phyloP scores from a whole-genome alignment of 2,329 filamentous ascomycete genomes.

The Talaromyces amestolkiae region DNA sequence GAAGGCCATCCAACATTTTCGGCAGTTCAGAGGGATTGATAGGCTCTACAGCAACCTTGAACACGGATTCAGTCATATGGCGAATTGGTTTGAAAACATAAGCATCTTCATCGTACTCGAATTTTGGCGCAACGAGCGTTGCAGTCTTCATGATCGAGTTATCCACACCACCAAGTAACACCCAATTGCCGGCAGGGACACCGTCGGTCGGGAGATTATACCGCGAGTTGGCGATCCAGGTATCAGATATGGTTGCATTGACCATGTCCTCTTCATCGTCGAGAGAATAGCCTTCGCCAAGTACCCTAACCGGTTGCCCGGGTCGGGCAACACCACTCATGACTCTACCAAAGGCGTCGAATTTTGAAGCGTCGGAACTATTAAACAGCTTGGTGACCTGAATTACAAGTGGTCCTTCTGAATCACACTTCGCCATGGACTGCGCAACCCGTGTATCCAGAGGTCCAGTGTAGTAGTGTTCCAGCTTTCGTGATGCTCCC shows the following conservation, averaged over 20 bases:
- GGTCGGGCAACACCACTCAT: slow-evolving; percentile 86
- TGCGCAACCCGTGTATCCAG: slow-evolving; percentile 75
- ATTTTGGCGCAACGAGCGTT: slow-evolving; percentile 75
- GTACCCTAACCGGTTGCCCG: slow-evolving; percentile 78
- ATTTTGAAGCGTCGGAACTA: slow-evolving; percentile 82
- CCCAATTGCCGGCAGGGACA: slow-evolving; percentile 89
- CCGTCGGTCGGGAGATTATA: slow-evolving; percentile 92
- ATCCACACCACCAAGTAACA: slow-evolving; percentile 87
- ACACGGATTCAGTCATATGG: slow-evolving; percentile 95
- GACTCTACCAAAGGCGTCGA: slow-evolving; percentile 85
- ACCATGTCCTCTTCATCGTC: slow-evolving; percentile 99
- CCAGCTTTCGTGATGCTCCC: slow-evolving; percentile 71
- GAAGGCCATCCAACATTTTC: slow-evolving; percentile 95
- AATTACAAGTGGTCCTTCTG: slow-evolving; percentile 86
- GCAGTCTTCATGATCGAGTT: slow-evolving; percentile 98
- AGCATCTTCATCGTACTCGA: slow-evolving; percentile 84
- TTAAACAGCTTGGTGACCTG: slow-evolving; percentile 93
- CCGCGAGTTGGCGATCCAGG: slow-evolving; percentile 86
- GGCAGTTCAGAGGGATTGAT: slow-evolving; percentile 97
- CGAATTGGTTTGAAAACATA: slow-evolving; percentile 92
- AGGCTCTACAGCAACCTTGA: slow-evolving; percentile 96
- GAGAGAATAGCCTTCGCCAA: slow-evolving; percentile 92
- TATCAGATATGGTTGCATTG: slow-evolving; percentile 75
- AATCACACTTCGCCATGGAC: slow-evolving; percentile 77
- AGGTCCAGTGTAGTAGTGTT: slow-evolving; percentile 89